phyloP scores from a whole-genome alignment of 73 alveolate genomes.

The Vitrella brassicaformis region DNA sequence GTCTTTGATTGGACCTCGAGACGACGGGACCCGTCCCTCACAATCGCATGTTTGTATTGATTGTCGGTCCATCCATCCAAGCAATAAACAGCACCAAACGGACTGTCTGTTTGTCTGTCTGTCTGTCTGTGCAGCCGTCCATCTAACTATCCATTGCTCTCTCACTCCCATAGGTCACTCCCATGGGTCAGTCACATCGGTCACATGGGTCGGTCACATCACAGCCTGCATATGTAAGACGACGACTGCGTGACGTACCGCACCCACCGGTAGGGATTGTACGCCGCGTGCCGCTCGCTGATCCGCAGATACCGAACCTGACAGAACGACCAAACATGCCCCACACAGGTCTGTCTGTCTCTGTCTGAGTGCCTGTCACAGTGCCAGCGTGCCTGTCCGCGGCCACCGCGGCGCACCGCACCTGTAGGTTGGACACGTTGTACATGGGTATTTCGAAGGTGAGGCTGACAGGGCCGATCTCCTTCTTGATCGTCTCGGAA shows the following conservation, averaged over 20 bases:
- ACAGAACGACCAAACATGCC: neutral
- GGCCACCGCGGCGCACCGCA: conserved; percentile 2
- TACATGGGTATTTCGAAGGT: conserved; percentile 94
- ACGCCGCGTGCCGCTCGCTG: conserved; percentile 18
- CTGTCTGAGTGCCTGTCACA: too few relatives aligned
- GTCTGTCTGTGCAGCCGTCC: too few relatives aligned
- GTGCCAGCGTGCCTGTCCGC: too few relatives aligned
- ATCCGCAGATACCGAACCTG: conserved; percentile 31
- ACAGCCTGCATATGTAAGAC: conserved; percentile 71
- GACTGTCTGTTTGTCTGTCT: too few relatives aligned
- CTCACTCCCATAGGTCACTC: too few relatives aligned
- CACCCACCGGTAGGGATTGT: conserved; percentile 35
- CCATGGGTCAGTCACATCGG: too few relatives aligned
- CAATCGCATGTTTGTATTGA: too few relatives aligned
- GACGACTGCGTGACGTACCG: conserved; percentile 77
- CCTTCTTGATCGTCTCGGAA: conserved; percentile 52
- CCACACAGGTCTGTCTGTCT: neutral
- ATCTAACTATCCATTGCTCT: too few relatives aligned
- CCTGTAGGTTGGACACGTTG: conserved; percentile 86
- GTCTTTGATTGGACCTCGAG: too few relatives aligned
- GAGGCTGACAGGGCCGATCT: conserved; percentile 92
- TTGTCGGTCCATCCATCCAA: too few relatives aligned
- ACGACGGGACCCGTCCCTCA: too few relatives aligned
- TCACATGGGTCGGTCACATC: conserved; percentile 4
- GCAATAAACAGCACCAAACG: too few relatives aligned